Conservation (phyloP, 192 early-diverging fungal species). For the Physocladia obscura region DNA sequence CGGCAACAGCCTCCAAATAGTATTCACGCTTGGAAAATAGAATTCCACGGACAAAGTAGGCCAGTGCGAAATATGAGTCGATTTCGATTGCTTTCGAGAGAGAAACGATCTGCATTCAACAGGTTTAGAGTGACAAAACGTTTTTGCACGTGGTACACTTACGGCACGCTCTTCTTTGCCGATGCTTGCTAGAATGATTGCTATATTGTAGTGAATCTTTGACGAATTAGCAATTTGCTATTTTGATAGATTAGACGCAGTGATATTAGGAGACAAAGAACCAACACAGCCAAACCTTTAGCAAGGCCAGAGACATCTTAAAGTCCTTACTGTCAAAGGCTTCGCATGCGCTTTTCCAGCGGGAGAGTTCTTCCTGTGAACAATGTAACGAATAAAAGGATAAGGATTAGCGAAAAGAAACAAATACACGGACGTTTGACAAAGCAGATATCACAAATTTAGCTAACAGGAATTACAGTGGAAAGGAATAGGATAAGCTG, state of each 20-base stretch:
- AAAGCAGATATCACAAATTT: too few species aligned
- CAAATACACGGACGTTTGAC: too few species aligned
- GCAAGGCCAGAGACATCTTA: constrained; percentile 15
- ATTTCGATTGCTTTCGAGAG: constrained; percentile 72
- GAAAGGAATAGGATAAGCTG: too few species aligned
- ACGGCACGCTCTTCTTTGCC: constrained; percentile 80
- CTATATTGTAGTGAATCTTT: constrained; percentile 97
- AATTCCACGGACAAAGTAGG: constrained; percentile 90
- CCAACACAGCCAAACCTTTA: too few species aligned
- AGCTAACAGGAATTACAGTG: too few species aligned
- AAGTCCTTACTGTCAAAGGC: not conserved
- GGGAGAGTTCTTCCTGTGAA: constrained; percentile 14
- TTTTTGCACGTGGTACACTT: constrained; percentile 41
- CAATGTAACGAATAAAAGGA: too few species aligned
- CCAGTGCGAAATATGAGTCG: constrained; percentile 87
- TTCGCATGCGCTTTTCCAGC: constrained; percentile 11
- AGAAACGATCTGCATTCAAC: constrained; percentile 69
- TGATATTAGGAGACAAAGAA: too few species aligned
- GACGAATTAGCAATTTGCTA: constrained; percentile 83
- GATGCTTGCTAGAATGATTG: constrained; percentile 72
- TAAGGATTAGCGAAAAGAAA: not conserved
- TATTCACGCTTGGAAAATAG: constrained; percentile 72
- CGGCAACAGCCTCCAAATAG: constrained; percentile 68
- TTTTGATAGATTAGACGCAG: not conserved
- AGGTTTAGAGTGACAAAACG: too few species aligned